These are phyloP conservation scores for Penicillium coprophilum DNA, from an alignment of 495 filamentous ascomycete species.

Conservation along the genomic window DNA sequence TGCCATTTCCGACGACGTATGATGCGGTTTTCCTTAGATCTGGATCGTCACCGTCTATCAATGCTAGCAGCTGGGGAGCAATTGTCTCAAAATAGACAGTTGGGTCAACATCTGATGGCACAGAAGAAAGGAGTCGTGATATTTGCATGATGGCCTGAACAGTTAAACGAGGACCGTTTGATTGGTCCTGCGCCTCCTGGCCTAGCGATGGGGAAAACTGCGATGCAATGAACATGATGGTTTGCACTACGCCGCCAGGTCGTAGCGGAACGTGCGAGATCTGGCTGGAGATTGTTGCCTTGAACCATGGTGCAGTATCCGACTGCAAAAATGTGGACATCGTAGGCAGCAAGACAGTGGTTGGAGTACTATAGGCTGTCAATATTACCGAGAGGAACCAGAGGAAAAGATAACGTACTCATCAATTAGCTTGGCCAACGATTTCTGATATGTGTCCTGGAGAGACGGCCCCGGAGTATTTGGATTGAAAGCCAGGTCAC, in stretches of 20 bases:
- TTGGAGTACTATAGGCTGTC: slow-evolving; percentile 38
- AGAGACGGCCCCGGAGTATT: slow-evolving; percentile 19
- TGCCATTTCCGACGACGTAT: slow-evolving; percentile 72
- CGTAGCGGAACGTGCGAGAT: slow-evolving; percentile 67
- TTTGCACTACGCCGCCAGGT: slow-evolving; percentile 61
- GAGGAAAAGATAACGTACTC: slow-evolving; percentile 34
- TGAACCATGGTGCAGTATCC: slow-evolving; percentile 49
- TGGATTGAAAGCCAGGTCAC: slow-evolving; percentile 45
- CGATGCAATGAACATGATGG: slow-evolving; percentile 68
- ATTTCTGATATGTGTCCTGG: slow-evolving; percentile 25
- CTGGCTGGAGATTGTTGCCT: slow-evolving; percentile 46
- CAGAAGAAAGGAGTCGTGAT: slow-evolving; percentile 59
- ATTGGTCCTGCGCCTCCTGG: slow-evolving; percentile 36
- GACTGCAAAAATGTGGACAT: slow-evolving; percentile 50
- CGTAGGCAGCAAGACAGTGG: slow-evolving; percentile 43
- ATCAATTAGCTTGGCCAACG: slow-evolving; percentile 40
- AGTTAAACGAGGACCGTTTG: slow-evolving; percentile 63
- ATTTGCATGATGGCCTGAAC: slow-evolving; percentile 70
- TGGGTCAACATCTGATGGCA: slow-evolving; percentile 58
- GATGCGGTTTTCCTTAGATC: slow-evolving; percentile 67
- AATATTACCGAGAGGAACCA: slow-evolving; percentile 11
- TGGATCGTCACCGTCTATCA: slow-evolving; percentile 64
- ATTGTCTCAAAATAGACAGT: slow-evolving; percentile 61
- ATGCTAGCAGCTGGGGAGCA: slow-evolving; percentile 62
- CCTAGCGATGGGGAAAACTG: slow-evolving; percentile 52